A percentile compares a stretch with the other conserved stretches of the same genome.
Evolutionary conservation across 2,329 filamentous ascomycete species (phyloP).

Genomic region (Tothia fuscella): DNA sequence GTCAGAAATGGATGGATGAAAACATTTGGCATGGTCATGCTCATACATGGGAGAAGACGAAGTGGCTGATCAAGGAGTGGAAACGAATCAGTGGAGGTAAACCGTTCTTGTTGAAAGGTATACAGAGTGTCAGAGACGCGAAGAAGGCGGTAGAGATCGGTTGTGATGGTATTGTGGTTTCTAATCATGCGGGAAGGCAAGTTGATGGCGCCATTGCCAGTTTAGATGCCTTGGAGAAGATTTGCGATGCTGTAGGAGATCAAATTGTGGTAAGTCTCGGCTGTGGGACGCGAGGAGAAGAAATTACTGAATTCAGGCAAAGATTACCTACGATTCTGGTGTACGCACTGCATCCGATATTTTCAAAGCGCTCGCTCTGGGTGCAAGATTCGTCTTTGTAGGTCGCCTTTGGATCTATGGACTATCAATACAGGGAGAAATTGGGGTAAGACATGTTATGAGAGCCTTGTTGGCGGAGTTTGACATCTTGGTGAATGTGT

Average conservation of each 20-base stretch:
- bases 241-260: constrained; percentile 37
- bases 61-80: constrained; percentile 51
- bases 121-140: constrained; percentile 57
- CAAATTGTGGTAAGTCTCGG: not conserved
- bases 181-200: constrained; percentile 59
- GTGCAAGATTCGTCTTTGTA: constrained; percentile 51
- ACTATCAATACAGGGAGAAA: constrained; percentile 46
- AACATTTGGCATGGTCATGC: constrained; percentile 52
- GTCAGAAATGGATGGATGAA: constrained; percentile 53
- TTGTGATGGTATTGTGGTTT: constrained; percentile 55
- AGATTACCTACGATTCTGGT: constrained; percentile 51
- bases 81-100: constrained; percentile 41
- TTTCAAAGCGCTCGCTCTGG: constrained; percentile 48
- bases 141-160: constrained; percentile 46
- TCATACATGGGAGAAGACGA: constrained; percentile 53
- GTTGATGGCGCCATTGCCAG: constrained; percentile 45
- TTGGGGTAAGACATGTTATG: constrained; percentile 46
- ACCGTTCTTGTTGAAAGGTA: constrained; percentile 54
- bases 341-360: constrained; percentile 45
- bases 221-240: constrained; percentile 48
- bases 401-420: constrained; percentile 51
- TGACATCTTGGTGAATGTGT: constrained; percentile 50
- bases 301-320: no score
- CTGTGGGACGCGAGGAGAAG: no score
- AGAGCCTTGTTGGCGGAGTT: constrained; percentile 49